Base-by-base conservation (phyloP, 257 asterid genomes). In the Solanum stenotomum region DNA sequence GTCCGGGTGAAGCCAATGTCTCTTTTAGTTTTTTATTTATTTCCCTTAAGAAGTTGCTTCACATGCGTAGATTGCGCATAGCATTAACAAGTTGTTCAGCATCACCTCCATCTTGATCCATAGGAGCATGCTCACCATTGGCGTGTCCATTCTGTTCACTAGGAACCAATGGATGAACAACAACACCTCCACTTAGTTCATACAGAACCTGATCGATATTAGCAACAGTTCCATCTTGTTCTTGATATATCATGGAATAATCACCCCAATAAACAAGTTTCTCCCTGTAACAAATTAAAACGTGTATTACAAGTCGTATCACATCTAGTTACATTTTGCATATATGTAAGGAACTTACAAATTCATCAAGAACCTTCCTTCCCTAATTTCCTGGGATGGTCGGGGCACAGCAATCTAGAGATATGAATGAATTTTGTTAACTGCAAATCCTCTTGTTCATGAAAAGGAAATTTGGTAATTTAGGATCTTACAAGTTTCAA, bases 1-100 rank as follows among this genome's bases (percentile, higher is more conserved):
- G 56, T 38, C 95, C 94, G 94, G 95, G 94, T 95, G 93, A 93
- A 76, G 98, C 95, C 96, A 92, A 61, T 44, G 13, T 11, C 49
- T 44, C 5, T 12, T 12, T 11, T 12, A 44, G 52, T 44, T 11
- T 3, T 42, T 42, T 37, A 7, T 37, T 44, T 10, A 11, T 49
- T 49, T 49, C 59, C 59, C 59, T 49, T 15, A 20, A 20, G 67
- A 59, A 59, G 12, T 49, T 49, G 67, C 11, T 59, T 59, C 67
- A 59, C 5, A 8, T 59, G 25, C 5, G 29, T 5, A 12, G 12
- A 14, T 42, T 42, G 33, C 33, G 67, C 38, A 44, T 25, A 15
- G 27, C 85, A 25, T 78, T 13, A 42, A 65, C 37, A 34, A 42
- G n/a, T 27, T 42, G 16, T 40, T 40, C n/a, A 23, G 44, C n/a